phyloP scores from a whole-genome alignment of 2,329 filamentous ascomycete genomes.

The Diaporthe longicolla region DNA sequence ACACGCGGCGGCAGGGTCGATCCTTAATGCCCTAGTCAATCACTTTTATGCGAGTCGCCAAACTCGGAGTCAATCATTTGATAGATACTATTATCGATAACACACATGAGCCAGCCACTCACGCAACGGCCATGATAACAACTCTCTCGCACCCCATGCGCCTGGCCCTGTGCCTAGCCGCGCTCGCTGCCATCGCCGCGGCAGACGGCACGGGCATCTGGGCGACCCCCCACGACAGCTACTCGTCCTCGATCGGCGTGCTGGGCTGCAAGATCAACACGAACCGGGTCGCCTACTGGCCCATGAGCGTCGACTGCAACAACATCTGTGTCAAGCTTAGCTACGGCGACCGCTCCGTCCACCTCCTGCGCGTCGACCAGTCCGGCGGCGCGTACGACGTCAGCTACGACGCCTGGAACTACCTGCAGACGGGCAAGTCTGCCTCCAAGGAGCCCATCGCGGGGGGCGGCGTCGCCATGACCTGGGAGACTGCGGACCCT shows the following conservation, averaged over 20 bases:
- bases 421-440: slow-evolving; percentile 61
- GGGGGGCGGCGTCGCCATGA: slow-evolving; percentile 65
- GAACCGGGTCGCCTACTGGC: slow-evolving; percentile 73
- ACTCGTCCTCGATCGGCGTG: slow-evolving; percentile 69
- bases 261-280: slow-evolving; percentile 72
- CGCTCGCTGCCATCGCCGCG: slow-evolving; percentile 3
- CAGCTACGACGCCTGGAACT: slow-evolving; percentile 72
- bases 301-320: slow-evolving; percentile 63
- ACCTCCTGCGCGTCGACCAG: slow-evolving; percentile 70
- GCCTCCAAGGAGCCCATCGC: slow-evolving; percentile 61
- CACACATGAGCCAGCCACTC: neutral
- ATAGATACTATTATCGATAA: neutral
- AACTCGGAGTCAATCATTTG: slow-evolving; percentile 12
- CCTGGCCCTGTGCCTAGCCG: slow-evolving; percentile 24
- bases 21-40: slow-evolving; percentile 30
- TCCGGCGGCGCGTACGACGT: slow-evolving; percentile 68
- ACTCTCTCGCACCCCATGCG: neutral
- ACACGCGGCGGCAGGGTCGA: slow-evolving; percentile 27
- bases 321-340: slow-evolving; percentile 69
- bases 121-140: slow-evolving; percentile 20
- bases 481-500: slow-evolving; percentile 59
- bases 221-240: slow-evolving; percentile 69
- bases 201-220: slow-evolving; percentile 46
- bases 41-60: slow-evolving; percentile 2
- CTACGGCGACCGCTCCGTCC: slow-evolving; percentile 62